Conservation (phyloP, 208 protist species). For the Acanthamoeba castellanii region DNA sequence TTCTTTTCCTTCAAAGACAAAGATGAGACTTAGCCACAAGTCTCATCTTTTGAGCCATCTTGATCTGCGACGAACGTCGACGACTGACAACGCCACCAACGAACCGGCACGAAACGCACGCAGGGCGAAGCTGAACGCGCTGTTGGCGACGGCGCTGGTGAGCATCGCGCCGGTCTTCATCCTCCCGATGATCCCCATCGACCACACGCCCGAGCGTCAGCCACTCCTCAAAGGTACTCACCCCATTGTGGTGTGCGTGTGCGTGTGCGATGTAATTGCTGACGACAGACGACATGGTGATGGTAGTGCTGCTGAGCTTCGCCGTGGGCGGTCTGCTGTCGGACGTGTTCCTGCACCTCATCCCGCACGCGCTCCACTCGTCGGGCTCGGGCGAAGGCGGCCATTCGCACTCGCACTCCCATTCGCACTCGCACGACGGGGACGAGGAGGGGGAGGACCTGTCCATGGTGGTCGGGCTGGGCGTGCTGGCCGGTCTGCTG, state of each 20-base stretch:
- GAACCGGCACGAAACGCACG: not conserved
- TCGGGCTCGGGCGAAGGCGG: not conserved
- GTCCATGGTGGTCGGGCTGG: constrained; percentile 75
- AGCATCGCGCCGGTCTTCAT: constrained; percentile 61
- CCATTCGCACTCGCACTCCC: constrained; percentile 53
- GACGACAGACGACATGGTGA: not conserved
- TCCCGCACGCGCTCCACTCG: constrained; percentile 84
- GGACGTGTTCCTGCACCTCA: constrained; percentile 88
- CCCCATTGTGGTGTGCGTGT: not conserved
- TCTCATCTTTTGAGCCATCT: constrained; percentile 9
- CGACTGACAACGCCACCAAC: not conserved
- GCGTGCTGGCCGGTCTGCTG: constrained; percentile 80
- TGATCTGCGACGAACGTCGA: not conserved
- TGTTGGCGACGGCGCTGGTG: constrained; percentile 35
- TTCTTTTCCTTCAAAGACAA: not conserved
- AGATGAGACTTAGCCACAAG: not conserved
- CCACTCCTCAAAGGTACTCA: constrained; percentile 21
- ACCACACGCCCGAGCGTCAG: constrained; percentile 32
- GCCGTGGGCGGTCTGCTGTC: constrained; percentile 84
- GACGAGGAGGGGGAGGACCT: constrained; percentile 28
- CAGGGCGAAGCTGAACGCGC: constrained; percentile 42
- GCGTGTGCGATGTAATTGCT: no score
- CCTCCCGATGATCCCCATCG: constrained; percentile 52
- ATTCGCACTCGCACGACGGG: constrained; percentile 75
- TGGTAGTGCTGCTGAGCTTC: constrained; percentile 82